Evolutionary conservation across 768 basidiomycete genomes (phyloP), one percentile per base, ranked within the genome.

Genomic region (Leccinum imitatum): DNA sequence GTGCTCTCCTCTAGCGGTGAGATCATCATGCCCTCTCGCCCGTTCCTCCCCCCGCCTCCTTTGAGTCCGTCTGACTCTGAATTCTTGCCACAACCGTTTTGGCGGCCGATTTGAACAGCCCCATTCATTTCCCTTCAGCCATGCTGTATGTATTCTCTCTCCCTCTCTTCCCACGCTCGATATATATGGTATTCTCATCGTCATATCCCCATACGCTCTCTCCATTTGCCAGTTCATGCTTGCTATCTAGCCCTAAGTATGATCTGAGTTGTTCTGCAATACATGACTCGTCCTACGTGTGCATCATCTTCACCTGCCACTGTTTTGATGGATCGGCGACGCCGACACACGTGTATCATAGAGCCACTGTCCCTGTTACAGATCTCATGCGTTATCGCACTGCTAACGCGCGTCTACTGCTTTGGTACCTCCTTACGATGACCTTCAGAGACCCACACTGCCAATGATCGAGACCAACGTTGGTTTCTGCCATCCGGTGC

Each of bases 381-480:
- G 51, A 35, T 25, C n/a, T 44, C 37, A 47, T 21, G 31, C 51
- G 57, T 33, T 60, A 46, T 48, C 57, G 37, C 35, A 46, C 47
- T 50, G 25, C 54, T 39, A 8, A 50, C 48, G 50, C 50, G 25
- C 27, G 17, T 39, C 56, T 59, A 37, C 56, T 41, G 21, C 57
- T 59, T 39, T 19, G 44, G 37, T 58, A 39, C 50, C 55, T 50
- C 57, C 37, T 57, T 52, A 19, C 41, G 41, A 17, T 39, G 35
- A 2, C 31, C 21, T 55, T 39, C 44, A 47, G 35, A 53, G 48
- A 48, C 37, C 37, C 48, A 37, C 62, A 63, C 61, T n/a, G 64
- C 67, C 67, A 55, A 39, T 59, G 63, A 63, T 68, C 57, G 58
- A 57, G 58, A 53, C 63, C 44, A 54, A 19, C 53, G 21, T 65